Evolutionary conservation across 2,329 filamentous ascomycete species (phyloP), one percentile per base, ranked within the genome.

Genomic region (Beauveria sp.): DNA sequence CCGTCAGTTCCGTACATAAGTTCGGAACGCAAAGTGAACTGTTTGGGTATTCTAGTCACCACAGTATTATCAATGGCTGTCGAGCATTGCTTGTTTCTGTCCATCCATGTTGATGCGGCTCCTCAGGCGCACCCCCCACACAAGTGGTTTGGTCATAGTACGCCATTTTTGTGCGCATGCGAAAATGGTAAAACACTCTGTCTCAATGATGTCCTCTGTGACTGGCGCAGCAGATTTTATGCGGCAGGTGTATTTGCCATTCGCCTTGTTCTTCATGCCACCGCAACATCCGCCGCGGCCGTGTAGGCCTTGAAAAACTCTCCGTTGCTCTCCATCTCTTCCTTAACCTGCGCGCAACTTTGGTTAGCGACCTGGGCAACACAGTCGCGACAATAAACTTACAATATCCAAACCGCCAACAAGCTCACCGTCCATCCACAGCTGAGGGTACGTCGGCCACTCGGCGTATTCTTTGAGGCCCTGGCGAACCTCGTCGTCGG

Each of bases 391-490:
- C 44, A 37, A 43, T 6, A 5, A 47, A 79, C 91, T 81, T 79
- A 97, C 93, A 76, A 99, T 99, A 74, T 99, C 94, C 68, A 99
- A 77, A 1, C 94, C 94, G 62, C 94, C 93, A 24, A 97, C 88
- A 55, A 99, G 79, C 73, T 97, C 92, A 16, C 94, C 93, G 63
- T 88, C 84, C 14, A 96, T 85, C 87, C 93, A 99, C 64, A 99
- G 78, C 75, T 99, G 94, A 22, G 94, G 94, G 76, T 91, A 99
- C 0, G 94, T 99, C 10, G 94, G 94, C 94, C 94, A 99, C 64
- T 97, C 94, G n/a, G 92, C 92, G 73, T 87, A 97, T 76, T 94
- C 91, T 82, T 99, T 99, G 70, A 99, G 77, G 0, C 94, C 94
- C 77, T 97, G 93, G 63, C 94, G 84, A 53, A 99, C 94, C 74